A percentile compares a stretch with the other conserved stretches of the same genome.
Evolutionary conservation across 352 stramenopile genomes (phyloP).

Genomic region (Globisporangium yorkense): DNA sequence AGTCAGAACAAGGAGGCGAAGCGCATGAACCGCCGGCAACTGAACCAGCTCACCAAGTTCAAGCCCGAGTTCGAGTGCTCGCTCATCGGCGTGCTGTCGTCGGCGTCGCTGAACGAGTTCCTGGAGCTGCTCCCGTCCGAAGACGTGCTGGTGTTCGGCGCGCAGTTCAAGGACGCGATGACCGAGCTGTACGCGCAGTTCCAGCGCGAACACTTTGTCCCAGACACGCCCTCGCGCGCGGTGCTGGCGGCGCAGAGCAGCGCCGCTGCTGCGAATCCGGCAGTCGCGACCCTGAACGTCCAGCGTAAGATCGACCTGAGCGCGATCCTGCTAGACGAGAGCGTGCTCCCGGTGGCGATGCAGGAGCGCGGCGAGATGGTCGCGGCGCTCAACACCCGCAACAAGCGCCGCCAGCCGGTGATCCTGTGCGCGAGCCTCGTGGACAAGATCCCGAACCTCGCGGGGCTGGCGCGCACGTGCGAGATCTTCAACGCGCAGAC

Average conservation of each 20-base stretch:
- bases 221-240: constrained; percentile 11
- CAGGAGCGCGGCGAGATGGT: constrained; percentile 18
- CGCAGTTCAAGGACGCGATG: constrained; percentile 61
- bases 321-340: constrained; percentile 55
- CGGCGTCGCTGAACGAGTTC: constrained; percentile 64
- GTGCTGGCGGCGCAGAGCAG: neutral
- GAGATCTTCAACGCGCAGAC: constrained; percentile 93
- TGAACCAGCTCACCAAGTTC: constrained; percentile 54
- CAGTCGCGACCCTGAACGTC: constrained; percentile 22
- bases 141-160: constrained; percentile 42
- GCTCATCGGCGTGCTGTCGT: constrained; percentile 60
- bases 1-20: constrained; percentile 84
- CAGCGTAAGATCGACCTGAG: constrained; percentile 80
- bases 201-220: constrained; percentile 52
- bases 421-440: constrained; percentile 87
- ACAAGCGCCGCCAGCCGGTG: constrained; percentile 47
- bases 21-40: constrained; percentile 72
- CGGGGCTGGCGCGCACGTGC: constrained; percentile 89
- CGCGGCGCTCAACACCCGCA: constrained; percentile 36
- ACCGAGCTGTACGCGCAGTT: constrained; percentile 71
- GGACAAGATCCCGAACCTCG: constrained; percentile 95
- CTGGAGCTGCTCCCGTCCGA: constrained; percentile 61
- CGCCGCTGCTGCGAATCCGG: neutral
- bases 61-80: constrained; percentile 64
- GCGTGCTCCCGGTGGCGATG: constrained; percentile 47